Base-by-base conservation (phyloP, 2,329 filamentous ascomycete genomes). In the Didymella sp. region DNA sequence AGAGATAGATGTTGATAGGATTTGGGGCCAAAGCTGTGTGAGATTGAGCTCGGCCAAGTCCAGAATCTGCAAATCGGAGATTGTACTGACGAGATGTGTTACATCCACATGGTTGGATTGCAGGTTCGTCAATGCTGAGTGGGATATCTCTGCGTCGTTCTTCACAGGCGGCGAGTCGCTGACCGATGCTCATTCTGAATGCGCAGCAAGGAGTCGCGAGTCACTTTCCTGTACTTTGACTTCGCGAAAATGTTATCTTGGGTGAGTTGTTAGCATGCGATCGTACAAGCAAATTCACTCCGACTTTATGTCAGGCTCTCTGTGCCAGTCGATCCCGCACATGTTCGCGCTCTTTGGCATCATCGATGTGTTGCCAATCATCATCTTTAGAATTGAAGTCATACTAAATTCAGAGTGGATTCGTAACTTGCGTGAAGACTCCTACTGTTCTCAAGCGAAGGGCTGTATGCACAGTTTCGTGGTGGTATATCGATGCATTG, bases 271-370 rank as follows among this genome's bases (percentile, higher is more conserved):
- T n/a, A 48, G 25, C 6, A 12, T 19, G 6, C 17, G 6, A 17
- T 12, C 15, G 17, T 15, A 11, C 6, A 4, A 6, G 1, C 6
- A 4, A 19, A 5, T 17, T 2, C 4, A 6, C n/a, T 6, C 17
- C 6, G 25, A 13, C 64, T 68, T 62, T 65, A 77, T 75, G 59
- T 63, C 75, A 65, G 21, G 74, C 75, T 64, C 76, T 63, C 58
- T 78, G 75, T 22, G 76, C 76, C 38, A 77, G 58, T 41, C 74
- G 66, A 61, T 78, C 75, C 61, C 77, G 75, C n/a, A 77, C 76
- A 46, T 75, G 71, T 61, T 78, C 77, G 35, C 76, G 64, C 55
- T 76, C 72, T 37, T 70, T 74, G 4, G 73, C 68, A 52, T 77
- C 74, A 41, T 70, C 52, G 24, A 77, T 68, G 17, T 68, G 64